Base-by-base conservation (phyloP, 2,329 filamentous ascomycete species). In the Paraphoma sp. region DNA sequence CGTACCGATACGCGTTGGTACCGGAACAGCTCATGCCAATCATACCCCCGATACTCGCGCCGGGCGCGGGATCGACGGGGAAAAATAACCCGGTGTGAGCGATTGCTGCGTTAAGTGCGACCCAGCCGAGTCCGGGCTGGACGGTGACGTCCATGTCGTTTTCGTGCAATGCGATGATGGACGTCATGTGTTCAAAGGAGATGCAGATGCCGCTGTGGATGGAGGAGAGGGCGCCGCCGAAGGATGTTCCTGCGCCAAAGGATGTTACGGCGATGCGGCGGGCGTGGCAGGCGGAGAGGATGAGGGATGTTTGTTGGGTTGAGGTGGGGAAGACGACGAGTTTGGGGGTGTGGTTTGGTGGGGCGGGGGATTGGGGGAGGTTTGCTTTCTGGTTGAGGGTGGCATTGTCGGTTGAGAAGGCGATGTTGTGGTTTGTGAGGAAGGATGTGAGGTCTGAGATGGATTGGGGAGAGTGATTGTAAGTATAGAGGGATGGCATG, bases 1-100 rank as follows among this genome's bases (percentile, higher is more conserved):
- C 93, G 74, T 96, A 97, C 53, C 92, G 84, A 80, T 96, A 96
- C 11, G 93, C 90, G 74, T 97, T 97, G 7, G 93, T 97, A 51
- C 93, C 93, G 9, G 76, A 87, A 74, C 89, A 91, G 54, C 86
- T 87, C 10, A 90, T 92, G 33, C 71, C 70, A 31, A 78, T 73
- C 90, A 93, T 93, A 42, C 93, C 93, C 51, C 93, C 93, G 68
- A 97, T 95, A 86, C 90, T 91, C 54, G 93, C 93, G 7, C 92
- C 92, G 29, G 92, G 93, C 51, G 92, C 92, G n/a, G 93, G 93
- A 78, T 97, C 93, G 0, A 92, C 92, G 10, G 93, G 93, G 78
- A 97, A 96, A 81, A 96, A 96, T 3, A 97, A 82, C 9, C 89
- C 89, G 28, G 72, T 69, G 53, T 89, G 80, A 55, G 62, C 51